These are phyloP conservation scores for Copromyces sp. DNA, from an alignment of 495 filamentous ascomycete species.

Conservation along the genomic window DNA sequence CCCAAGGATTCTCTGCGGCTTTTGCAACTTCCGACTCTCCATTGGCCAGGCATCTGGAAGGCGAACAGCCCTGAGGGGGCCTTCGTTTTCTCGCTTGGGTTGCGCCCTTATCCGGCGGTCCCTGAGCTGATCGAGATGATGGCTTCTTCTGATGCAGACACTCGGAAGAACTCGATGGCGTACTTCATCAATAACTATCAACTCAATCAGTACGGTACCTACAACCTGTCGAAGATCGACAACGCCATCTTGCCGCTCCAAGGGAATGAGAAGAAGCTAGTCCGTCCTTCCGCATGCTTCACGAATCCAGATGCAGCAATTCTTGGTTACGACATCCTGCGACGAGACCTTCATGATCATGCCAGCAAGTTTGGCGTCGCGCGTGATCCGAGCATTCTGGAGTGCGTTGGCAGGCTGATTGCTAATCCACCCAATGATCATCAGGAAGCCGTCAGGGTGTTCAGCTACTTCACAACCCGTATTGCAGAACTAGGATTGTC, in stretches of 20 bases:
- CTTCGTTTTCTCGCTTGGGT: conserved; percentile 61
- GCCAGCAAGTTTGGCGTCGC: conserved; percentile 73
- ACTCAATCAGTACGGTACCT: conserved; percentile 58
- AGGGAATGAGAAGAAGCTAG: conserved; percentile 48
- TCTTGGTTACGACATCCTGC: conserved; percentile 69
- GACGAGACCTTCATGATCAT: conserved; percentile 61
- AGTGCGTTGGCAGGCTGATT: conserved; percentile 61
- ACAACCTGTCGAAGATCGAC: conserved; percentile 44
- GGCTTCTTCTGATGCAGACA: conserved; percentile 46
- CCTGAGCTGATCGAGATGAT: conserved; percentile 68
- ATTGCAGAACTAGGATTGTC: conserved; percentile 58
- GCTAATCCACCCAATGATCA: conserved; percentile 56
- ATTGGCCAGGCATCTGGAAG: conserved; percentile 68
- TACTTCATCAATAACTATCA: conserved; percentile 78
- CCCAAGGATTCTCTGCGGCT: conserved; percentile 60
- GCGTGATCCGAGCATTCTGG: conserved; percentile 62
- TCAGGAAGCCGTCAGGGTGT: conserved; percentile 56
- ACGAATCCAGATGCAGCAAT: conserved; percentile 66
- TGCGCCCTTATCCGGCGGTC: conserved; percentile 57
- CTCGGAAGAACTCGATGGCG: conserved; percentile 58
- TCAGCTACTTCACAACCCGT: conserved; percentile 72
- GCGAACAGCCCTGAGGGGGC: conserved; percentile 54
- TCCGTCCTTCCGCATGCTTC: conserved; percentile 68
- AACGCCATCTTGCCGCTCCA: conserved; percentile 66
- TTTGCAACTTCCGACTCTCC: conserved; percentile 66